Conservation (phyloP, 805 yeast genomes). For the Cyberlindnera misumaiensis region DNA sequence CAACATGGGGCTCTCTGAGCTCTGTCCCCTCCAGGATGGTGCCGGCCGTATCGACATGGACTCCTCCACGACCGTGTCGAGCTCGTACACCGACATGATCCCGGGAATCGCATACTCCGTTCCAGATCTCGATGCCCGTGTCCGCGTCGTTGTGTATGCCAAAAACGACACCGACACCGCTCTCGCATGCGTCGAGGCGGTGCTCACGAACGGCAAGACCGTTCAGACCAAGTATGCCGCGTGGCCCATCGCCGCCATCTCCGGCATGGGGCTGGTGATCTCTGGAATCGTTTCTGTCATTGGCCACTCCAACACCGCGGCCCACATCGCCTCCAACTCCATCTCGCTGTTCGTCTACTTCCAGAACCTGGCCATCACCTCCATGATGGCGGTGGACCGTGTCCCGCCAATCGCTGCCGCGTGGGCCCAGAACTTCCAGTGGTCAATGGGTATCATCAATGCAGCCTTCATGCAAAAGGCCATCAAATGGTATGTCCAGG, state of each 20-base stretch:
- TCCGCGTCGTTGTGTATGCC: slow-evolving; percentile 60
- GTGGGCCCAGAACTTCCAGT: slow-evolving; percentile 94
- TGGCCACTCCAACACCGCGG: slow-evolving; percentile 90
- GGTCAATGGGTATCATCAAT: slow-evolving; percentile 91
- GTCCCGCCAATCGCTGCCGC: slow-evolving; percentile 97
- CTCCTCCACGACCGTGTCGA: slow-evolving; percentile 39
- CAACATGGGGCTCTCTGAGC: slow-evolving; percentile 41
- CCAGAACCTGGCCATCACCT: slow-evolving; percentile 85
- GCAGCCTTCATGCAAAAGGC: slow-evolving; percentile 72
- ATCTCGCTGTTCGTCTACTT: slow-evolving; percentile 88
- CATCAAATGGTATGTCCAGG: slow-evolving; percentile 89
- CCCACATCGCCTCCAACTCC: slow-evolving; percentile 95
- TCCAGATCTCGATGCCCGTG: slow-evolving; percentile 93
- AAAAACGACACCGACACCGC: slow-evolving; percentile 39
- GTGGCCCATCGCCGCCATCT: slow-evolving; percentile 93
- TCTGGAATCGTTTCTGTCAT: slow-evolving; percentile 82
- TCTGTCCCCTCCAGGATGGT: slow-evolving; percentile 83
- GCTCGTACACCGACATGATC: slow-evolving; percentile 40
- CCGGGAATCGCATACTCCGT: slow-evolving; percentile 85
- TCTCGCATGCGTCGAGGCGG: slow-evolving; percentile 90
- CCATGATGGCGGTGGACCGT: slow-evolving; percentile 90
- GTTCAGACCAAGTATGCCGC: slow-evolving; percentile 89
- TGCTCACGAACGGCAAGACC: slow-evolving; percentile 80
- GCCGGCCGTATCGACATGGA: slow-evolving; percentile 80
- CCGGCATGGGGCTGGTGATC: slow-evolving; percentile 81